A percentile compares a stretch with the other conserved stretches of the same genome.
Conservation (phyloP, 1,139 yeast genomes). For the Zygosaccharomyces sapae region DNA sequence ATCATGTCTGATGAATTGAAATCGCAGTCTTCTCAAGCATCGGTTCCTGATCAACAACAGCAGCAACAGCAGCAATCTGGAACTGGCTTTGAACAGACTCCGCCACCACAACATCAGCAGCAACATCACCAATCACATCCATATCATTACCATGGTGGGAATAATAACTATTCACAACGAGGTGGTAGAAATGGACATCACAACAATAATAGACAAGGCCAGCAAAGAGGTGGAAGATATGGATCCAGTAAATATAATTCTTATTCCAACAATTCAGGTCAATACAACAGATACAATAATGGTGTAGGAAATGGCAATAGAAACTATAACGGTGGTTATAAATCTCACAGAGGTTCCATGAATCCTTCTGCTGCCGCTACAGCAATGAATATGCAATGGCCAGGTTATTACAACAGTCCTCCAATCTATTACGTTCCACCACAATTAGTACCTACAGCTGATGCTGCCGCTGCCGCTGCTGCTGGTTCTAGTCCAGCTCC, state of each 20-base stretch:
- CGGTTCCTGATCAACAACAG: slow-evolving; percentile 9
- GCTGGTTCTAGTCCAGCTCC: slow-evolving; percentile 8
- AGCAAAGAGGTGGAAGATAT: slow-evolving; percentile 15
- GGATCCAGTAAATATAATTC: slow-evolving; percentile 14
- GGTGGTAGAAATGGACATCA: slow-evolving; percentile 13
- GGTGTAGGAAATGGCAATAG: slow-evolving; percentile 10
- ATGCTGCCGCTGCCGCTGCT: slow-evolving; percentile 10
- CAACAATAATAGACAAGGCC: slow-evolving; percentile 11
- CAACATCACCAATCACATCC: slow-evolving; percentile 11
- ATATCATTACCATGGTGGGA: slow-evolving; percentile 9
- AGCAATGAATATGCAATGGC: slow-evolving; percentile 22
- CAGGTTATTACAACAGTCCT: slow-evolving; percentile 23
- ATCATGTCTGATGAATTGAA: slow-evolving; percentile 15
- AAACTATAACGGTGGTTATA: slow-evolving; percentile 15
- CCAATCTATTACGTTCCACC: slow-evolving; percentile 28
- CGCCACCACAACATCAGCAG: slow-evolving; percentile 4
- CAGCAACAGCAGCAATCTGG: slow-evolving; percentile 9
- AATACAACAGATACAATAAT: slow-evolving; percentile 14
- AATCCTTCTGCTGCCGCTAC: slow-evolving; percentile 14
- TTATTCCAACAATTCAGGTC: slow-evolving; percentile 10
- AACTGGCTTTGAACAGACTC: slow-evolving; percentile 5
- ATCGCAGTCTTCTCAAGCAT: slow-evolving; percentile 9
- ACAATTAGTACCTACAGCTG: slow-evolving; percentile 16
- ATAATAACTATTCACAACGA: slow-evolving; percentile 13
- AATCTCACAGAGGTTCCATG: slow-evolving; percentile 13